Evolutionary conservation across 768 basidiomycete species (phyloP).

Genomic region (Antrodiella citrinella): DNA sequence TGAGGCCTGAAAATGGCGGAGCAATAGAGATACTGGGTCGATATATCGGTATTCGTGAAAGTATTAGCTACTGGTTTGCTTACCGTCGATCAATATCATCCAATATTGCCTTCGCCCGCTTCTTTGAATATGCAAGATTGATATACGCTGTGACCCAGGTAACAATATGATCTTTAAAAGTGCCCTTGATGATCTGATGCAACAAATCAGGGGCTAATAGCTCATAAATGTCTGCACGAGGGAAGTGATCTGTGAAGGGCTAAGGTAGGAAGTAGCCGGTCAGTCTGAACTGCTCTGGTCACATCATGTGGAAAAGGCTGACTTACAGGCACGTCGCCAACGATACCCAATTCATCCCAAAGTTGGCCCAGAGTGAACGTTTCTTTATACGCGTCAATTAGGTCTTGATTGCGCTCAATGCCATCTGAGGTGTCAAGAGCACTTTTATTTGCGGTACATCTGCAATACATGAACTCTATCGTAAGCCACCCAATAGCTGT

Average conservation of each 20-base stretch:
- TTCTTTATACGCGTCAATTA: not conserved
- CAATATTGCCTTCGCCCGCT: conserved; percentile 11
- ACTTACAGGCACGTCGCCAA: not conserved
- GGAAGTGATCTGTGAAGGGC: conserved; percentile 26
- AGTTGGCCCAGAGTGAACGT: not conserved
- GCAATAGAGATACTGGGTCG: conserved; percentile 17
- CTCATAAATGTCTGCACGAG: conserved; percentile 24
- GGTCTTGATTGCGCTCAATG: not conserved
- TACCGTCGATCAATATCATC: conserved; percentile 25
- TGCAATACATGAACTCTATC: conserved; percentile 2
- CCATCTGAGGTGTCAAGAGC: conserved; percentile 5
- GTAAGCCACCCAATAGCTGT: not conserved
- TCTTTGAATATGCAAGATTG: conserved; percentile 2
- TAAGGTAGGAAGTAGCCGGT: conserved; percentile 8
- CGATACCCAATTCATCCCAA: conserved; percentile 8
- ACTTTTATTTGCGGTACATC: conserved; percentile 7
- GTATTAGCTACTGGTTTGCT: too few relatives aligned
- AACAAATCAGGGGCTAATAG: conserved; percentile 22
- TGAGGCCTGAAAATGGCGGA: conserved; percentile 10
- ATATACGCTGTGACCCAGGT: conserved; percentile 24
- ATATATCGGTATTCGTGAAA: too few relatives aligned
- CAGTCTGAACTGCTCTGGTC: too few relatives aligned
- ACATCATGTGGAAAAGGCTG: not conserved
- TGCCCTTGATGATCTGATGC: conserved; percentile 25
- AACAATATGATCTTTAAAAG: conserved; percentile 29